Evolutionary conservation across 176 grass and related monocot genomes (phyloP).

Genomic region (Triticum monococcum): DNA sequence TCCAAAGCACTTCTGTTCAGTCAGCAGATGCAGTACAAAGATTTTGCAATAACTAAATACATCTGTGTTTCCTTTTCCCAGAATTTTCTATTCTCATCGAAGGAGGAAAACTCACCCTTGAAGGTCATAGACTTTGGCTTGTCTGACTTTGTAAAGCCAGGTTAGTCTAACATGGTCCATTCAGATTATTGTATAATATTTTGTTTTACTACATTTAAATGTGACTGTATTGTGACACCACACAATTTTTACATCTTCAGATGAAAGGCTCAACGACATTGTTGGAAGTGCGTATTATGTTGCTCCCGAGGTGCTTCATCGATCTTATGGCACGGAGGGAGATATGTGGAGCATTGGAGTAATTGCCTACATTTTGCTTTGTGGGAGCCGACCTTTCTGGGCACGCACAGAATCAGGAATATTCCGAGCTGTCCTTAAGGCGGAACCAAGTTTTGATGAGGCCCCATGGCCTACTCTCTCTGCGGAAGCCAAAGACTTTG

Average conservation of each 20-base stretch:
- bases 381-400: slow-evolving; percentile 96
- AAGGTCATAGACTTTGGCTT: slow-evolving; percentile 99
- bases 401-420: slow-evolving; percentile 97
- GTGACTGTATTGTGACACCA: slow-evolving; percentile 10
- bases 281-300: slow-evolving; percentile 99
- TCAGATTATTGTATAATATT: slow-evolving; percentile 22
- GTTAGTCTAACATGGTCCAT: slow-evolving; percentile 40
- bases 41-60: slow-evolving; percentile 15
- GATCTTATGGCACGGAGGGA: slow-evolving; percentile 89
- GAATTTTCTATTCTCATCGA: slow-evolving; percentile 97
- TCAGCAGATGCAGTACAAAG: not conserved
- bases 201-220: slow-evolving; percentile 25
- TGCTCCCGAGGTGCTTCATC: slow-evolving; percentile 95
- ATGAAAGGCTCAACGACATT: slow-evolving; percentile 98
- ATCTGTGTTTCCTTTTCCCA: slow-evolving; percentile 38
- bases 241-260: slow-evolving; percentile 41
- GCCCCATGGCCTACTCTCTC: slow-evolving; percentile 91
- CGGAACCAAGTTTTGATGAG: slow-evolving; percentile 98
- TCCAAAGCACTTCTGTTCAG: not conserved
- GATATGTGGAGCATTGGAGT: slow-evolving; percentile 99
- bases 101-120: slow-evolving; percentile 77
- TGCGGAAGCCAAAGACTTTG: slow-evolving; percentile 92
- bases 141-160: slow-evolving; percentile 99
- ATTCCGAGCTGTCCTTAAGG: slow-evolving; percentile 94
- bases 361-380: slow-evolving; percentile 98